Evolutionary conservation across 2,329 filamentous ascomycete species (phyloP).

Genomic region (Colletotrichum sp.): DNA sequence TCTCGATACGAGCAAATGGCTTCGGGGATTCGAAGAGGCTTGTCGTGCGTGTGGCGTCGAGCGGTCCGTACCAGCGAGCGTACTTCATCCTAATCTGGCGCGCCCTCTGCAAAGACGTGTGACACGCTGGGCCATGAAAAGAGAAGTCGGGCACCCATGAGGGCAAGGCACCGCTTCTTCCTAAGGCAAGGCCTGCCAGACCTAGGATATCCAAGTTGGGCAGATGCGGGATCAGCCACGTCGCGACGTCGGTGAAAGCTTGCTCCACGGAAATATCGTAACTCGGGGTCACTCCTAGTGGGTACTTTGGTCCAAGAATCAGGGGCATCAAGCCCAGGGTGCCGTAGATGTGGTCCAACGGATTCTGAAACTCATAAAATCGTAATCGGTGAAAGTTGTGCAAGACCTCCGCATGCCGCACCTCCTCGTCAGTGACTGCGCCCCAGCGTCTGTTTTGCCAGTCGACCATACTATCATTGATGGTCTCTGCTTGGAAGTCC

Average conservation of each 20-base stretch:
- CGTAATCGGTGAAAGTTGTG: constrained; percentile 3
- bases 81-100: neutral
- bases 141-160: constrained; percentile 11
- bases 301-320: neutral
- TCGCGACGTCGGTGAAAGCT: neutral
- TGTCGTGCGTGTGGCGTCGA: neutral
- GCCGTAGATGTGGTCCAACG: neutral
- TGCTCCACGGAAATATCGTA: neutral
- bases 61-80: neutral
- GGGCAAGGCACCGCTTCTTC: neutral
- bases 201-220: constrained; percentile 8
- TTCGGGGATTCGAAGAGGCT: neutral
- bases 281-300: neutral
- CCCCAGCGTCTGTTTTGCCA: constrained; percentile 7
- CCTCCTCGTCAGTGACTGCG: neutral
- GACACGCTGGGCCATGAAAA: neutral
- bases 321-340: neutral
- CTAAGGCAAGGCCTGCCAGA: neutral
- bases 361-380: neutral
- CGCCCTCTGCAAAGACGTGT: neutral
- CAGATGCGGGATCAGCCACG: neutral
- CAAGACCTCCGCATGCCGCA: neutral
- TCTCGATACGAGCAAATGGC: neutral
- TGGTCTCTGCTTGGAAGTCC: neutral
- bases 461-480: neutral